phyloP scores from a whole-genome alignment of 352 stramenopile genomes.

The Thraustochytrium sp. region DNA sequence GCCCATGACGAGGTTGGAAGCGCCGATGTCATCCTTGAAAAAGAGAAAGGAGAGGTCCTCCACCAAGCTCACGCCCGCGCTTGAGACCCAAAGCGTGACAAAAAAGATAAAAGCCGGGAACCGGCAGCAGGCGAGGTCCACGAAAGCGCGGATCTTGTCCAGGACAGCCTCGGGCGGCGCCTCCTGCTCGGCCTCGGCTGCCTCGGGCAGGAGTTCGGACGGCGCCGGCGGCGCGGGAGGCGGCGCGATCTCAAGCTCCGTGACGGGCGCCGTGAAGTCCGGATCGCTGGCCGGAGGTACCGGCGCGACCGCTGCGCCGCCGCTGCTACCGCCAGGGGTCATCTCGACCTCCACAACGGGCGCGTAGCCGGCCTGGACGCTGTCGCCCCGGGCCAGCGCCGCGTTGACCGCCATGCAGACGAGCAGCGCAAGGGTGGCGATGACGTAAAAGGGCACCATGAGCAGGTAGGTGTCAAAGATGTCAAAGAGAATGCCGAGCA shows the following conservation, averaged over 20 bases:
- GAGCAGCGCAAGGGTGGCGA: neutral
- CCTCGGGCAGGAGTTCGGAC: too few relatives aligned
- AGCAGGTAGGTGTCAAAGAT: neutral
- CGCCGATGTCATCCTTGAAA: slow-evolving; percentile 14
- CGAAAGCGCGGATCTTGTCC: neutral
- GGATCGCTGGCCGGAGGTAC: too few relatives aligned
- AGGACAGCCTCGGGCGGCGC: neutral
- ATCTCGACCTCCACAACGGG: too few relatives aligned
- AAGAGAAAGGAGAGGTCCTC: slow-evolving; percentile 23
- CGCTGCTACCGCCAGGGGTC: too few relatives aligned
- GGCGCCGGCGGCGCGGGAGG: too few relatives aligned
- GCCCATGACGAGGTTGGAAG: neutral
- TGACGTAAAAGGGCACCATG: neutral
- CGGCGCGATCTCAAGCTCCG: too few relatives aligned
- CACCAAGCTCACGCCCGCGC: neutral
- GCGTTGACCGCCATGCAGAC: neutral
- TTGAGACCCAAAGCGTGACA: neutral
- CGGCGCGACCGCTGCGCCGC: too few relatives aligned
- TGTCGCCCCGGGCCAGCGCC: too few relatives aligned
- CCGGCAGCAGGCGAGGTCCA: neutral
- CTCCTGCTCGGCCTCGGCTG: neutral
- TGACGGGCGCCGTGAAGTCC: too few relatives aligned
- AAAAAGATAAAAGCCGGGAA: neutral
- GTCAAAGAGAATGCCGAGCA: slow-evolving; percentile 4
- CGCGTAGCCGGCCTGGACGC: too few relatives aligned